Conservation (phyloP, 192 early-diverging fungal species). For the Dimargaris verticillata region DNA sequence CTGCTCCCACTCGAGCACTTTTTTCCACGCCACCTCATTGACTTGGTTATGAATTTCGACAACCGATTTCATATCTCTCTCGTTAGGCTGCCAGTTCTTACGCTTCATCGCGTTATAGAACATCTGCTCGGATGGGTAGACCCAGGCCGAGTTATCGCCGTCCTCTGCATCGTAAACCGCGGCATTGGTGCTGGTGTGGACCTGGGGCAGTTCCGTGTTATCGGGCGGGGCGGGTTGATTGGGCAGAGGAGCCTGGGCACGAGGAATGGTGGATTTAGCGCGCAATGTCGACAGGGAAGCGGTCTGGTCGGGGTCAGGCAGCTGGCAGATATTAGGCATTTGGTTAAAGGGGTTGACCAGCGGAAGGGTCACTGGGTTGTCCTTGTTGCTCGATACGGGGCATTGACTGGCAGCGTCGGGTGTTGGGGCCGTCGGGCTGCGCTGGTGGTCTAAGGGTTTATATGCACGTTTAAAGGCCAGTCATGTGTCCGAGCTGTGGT, state of each 20-base stretch:
- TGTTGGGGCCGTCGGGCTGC: too few relatives aligned
- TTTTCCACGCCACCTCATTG: slow-evolving; percentile 77
- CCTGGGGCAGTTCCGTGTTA: too few relatives aligned
- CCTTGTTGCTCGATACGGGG: too few relatives aligned
- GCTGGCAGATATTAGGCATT: slow-evolving; percentile 3
- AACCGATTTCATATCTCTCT: slow-evolving; percentile 71
- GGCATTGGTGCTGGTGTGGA: background rate
- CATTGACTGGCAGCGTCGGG: too few relatives aligned
- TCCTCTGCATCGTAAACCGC: background rate
- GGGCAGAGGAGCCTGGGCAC: background rate
- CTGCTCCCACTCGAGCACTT: slow-evolving; percentile 74
- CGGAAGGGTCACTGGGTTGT: too few relatives aligned
- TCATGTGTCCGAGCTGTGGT: too few relatives aligned
- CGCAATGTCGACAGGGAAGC: background rate
- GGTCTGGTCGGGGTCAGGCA: background rate
- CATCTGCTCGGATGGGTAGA: slow-evolving; percentile 89
- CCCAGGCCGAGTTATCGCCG: slow-evolving; percentile 29
- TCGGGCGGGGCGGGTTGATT: background rate
- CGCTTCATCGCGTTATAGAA: slow-evolving; percentile 92
- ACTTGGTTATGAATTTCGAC: slow-evolving; percentile 90
- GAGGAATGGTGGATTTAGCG: slow-evolving; percentile 1
- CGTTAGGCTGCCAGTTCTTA: slow-evolving; percentile 72
- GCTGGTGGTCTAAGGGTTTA: too few relatives aligned
- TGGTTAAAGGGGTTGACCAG: background rate
- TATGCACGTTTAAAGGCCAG: too few relatives aligned